Evolutionary conservation across 192 early-diverging fungal genomes (phyloP).

Genomic region (Cladochytrium replicatum): DNA sequence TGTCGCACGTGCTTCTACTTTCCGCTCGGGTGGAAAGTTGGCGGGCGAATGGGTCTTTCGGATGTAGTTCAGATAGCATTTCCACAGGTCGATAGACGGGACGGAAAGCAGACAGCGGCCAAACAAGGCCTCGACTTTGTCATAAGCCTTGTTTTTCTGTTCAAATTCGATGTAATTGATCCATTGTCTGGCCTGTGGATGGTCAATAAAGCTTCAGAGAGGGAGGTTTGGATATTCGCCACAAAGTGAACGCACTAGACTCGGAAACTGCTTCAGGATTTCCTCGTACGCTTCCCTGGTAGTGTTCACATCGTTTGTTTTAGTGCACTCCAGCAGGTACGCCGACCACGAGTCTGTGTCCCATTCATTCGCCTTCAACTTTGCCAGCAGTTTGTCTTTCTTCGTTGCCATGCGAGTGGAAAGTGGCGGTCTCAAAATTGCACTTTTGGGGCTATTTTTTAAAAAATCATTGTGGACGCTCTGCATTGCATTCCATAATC

Average conservation of each 20-base stretch:
- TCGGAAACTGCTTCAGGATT: conserved; percentile 44
- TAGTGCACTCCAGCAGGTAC: conserved; percentile 50
- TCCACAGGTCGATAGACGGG: conserved; percentile 80
- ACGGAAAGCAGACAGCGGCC: conserved; percentile 68
- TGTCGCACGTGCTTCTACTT: conserved; percentile 51
- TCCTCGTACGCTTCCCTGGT: conserved; percentile 58
- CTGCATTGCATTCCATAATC: too few species aligned
- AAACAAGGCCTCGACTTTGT: conserved; percentile 73
- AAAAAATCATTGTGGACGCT: too few species aligned
- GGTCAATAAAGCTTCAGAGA: background rate
- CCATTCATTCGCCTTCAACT: conserved; percentile 19
- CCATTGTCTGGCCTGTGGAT: conserved; percentile 58
- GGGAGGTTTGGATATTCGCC: too few species aligned
- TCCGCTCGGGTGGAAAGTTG: conserved; percentile 30
- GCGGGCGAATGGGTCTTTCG: conserved; percentile 55
- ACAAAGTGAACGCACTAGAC: too few species aligned
- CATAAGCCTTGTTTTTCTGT: conserved; percentile 60
- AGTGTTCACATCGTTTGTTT: conserved; percentile 40
- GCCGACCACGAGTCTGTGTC: conserved; percentile 15
- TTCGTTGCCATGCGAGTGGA: too few species aligned
- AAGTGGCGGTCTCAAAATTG: too few species aligned
- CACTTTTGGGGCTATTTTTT: too few species aligned
- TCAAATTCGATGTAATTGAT: conserved; percentile 73
- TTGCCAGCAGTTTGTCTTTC: too few species aligned
- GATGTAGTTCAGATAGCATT: conserved; percentile 82